phyloP scores from a whole-genome alignment of 768 basidiomycete genomes.

The Fibroporia radiculosa region DNA sequence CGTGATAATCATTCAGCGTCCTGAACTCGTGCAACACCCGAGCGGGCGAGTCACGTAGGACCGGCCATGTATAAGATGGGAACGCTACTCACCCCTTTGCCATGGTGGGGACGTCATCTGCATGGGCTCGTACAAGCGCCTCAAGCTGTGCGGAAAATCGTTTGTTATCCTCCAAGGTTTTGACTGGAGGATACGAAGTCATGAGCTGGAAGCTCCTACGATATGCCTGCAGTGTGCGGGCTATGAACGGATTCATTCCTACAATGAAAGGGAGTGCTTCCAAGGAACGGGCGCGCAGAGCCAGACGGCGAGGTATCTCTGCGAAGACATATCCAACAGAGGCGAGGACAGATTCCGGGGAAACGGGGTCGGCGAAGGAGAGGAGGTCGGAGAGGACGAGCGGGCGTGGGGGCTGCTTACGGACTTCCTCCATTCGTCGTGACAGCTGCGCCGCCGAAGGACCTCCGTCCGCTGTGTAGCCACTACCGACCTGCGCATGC shows the following conservation, averaged over 20 bases:
- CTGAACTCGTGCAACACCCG: too few relatives aligned
- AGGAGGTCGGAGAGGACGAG: constrained; percentile 67
- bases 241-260: constrained; percentile 83
- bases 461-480: constrained; percentile 31
- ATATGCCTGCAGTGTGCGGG: constrained; percentile 60
- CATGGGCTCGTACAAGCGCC: constrained; percentile 64
- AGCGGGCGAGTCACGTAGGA: too few relatives aligned
- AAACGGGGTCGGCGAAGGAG: constrained; percentile 69
- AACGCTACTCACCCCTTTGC: constrained; percentile 65
- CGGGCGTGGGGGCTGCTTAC: constrained; percentile 54
- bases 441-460: constrained; percentile 38
- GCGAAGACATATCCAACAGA: constrained; percentile 70
- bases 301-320: constrained; percentile 73
- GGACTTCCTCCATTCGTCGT: constrained; percentile 54
- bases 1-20: too few relatives aligned
- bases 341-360: constrained; percentile 57
- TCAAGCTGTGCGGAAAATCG: constrained; percentile 62
- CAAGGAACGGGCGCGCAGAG: constrained; percentile 63
- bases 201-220: constrained; percentile 63
- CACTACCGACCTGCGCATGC: background rate
- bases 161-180: constrained; percentile 60
- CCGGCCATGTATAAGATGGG: background rate
- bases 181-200: constrained; percentile 58
- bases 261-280: constrained; percentile 82
- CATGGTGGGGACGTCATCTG: constrained; percentile 85